Percentiles rank a stretch among this genome's conserved stretches.
These are phyloP conservation scores for Extremus antarcticus DNA, from an alignment of 495 filamentous ascomycete species.

Conservation along the genomic window DNA sequence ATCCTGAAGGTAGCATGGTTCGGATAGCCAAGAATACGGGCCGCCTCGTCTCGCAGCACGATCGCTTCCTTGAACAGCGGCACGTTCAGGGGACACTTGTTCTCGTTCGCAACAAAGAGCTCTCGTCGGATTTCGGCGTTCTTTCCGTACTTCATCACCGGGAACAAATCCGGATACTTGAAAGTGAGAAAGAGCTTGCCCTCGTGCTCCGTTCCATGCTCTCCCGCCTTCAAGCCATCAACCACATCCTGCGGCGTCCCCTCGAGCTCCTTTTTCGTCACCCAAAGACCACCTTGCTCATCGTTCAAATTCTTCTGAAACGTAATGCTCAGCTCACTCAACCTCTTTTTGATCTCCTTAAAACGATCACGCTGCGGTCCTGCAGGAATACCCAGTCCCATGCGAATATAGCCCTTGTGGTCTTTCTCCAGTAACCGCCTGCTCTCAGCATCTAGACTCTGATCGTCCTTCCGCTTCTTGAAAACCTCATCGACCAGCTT, in stretches of 20 bases:
- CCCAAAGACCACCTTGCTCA: slow-evolving; percentile 57
- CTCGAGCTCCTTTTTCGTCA: slow-evolving; percentile 48
- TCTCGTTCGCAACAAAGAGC: slow-evolving; percentile 54
- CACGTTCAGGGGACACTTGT: slow-evolving; percentile 79
- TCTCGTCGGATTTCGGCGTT: slow-evolving; percentile 46
- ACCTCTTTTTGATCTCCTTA: slow-evolving; percentile 62
- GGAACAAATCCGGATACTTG: slow-evolving; percentile 62
- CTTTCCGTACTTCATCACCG: slow-evolving; percentile 51
- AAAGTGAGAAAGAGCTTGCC: slow-evolving; percentile 56
- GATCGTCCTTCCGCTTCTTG: slow-evolving; percentile 38
- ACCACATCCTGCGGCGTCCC: slow-evolving; percentile 55
- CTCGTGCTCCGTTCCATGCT: slow-evolving; percentile 36
- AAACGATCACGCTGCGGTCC: slow-evolving; percentile 53
- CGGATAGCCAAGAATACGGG: slow-evolving; percentile 79
- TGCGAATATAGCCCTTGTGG: slow-evolving; percentile 53
- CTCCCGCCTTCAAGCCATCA: slow-evolving; percentile 32
- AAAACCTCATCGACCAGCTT: slow-evolving; percentile 50
- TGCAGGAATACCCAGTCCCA: slow-evolving; percentile 50
- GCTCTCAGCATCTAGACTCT: slow-evolving; percentile 53
- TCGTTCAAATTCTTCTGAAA: slow-evolving; percentile 64
- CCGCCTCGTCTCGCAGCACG: slow-evolving; percentile 81
- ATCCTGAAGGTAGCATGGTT: slow-evolving; percentile 87
- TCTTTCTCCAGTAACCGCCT: slow-evolving; percentile 56
- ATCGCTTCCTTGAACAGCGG: slow-evolving; percentile 80
- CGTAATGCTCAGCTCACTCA: slow-evolving; percentile 52